Conservation (phyloP, 2,329 filamentous ascomycete species). For the Grosmannia penicillata region DNA sequence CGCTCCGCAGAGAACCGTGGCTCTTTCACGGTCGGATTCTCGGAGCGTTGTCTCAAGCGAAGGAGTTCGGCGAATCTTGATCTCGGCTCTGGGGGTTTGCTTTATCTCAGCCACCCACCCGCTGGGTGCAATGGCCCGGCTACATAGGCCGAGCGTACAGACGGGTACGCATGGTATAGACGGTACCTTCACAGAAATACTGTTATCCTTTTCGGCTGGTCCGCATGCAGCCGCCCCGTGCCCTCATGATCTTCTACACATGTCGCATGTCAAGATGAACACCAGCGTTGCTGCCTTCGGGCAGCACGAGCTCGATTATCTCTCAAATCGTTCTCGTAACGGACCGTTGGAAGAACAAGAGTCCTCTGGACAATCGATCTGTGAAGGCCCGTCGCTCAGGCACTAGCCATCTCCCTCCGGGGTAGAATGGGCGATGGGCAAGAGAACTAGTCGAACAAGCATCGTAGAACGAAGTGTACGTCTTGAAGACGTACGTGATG, state of each 20-base stretch:
- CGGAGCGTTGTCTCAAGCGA: not conserved
- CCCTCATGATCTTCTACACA: not conserved
- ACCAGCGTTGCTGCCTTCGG: slow-evolving; percentile 63
- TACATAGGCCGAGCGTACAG: not conserved
- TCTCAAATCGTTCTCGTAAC: slow-evolving; percentile 60
- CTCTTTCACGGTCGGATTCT: too few species aligned
- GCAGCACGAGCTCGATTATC: slow-evolving; percentile 55
- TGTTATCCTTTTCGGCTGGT: not conserved
- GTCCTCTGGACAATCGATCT: slow-evolving; percentile 15
- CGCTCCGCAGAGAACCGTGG: too few species aligned
- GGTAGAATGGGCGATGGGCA: slow-evolving; percentile 23
- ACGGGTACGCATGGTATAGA: not conserved
- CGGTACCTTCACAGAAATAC: not conserved
- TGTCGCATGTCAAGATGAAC: not conserved
- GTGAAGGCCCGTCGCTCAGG: slow-evolving; percentile 23
- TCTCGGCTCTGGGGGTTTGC: not conserved
- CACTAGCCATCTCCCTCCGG: slow-evolving; percentile 16
- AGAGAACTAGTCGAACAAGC: slow-evolving; percentile 24
- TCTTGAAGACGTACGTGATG: too few species aligned
- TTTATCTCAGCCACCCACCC: not conserved
- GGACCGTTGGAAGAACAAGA: slow-evolving; percentile 62
- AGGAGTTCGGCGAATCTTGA: slow-evolving; percentile 1
- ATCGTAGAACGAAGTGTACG: not conserved
- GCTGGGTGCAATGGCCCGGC: not conserved
- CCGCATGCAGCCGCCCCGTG: not conserved